Evolutionary conservation across 768 basidiomycete genomes (phyloP), one percentile per base, ranked within the genome.

Genomic region (Leccinellum rugosiceps): DNA sequence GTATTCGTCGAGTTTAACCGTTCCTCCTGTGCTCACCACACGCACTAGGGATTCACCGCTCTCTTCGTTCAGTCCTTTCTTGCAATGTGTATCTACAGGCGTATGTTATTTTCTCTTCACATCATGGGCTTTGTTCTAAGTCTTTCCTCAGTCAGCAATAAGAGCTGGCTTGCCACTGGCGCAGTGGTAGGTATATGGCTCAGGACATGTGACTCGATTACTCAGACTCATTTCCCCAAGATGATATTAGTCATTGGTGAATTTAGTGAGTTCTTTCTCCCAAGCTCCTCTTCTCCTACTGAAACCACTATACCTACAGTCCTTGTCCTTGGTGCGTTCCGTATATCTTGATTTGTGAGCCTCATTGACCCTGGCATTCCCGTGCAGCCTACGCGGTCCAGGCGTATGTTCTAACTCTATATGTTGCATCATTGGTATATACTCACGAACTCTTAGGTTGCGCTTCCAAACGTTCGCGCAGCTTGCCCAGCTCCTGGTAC

Each of bases 1-100:
- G 3, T 17, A 11, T n/a, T 26, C 31, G 3, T 32, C 45, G 34
- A 0, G 0, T 13, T 41, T 15, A 13, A 1, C 8, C 17, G 0
- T 23, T 15, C 23, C 28, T 25, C 17, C 23, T 6, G 14, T 4
- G 9, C 50, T 66, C 34, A 68, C 32, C 34, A 21, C 25, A 31
- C 8, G 6, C 23, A 11, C 9, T n/a, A 70, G 69, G 70, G 78
- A 26, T 67, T 84, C 38, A 84, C 82, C 4, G 82, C 78, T 3
- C 71, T 77, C n/a, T 69, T 83, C 26, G 84, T 85, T 1, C 84
- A 85, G 71, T 76, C 80, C 17, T 85, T 85, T 70, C 75, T 84
- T 54, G 70, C 78, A 0, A 73, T 78, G 63, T 79, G 83, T 0
- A 76, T 85, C 1, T 84, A 80, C 75, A 75, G 74, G 50, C 65